Conservation (phyloP, 2,329 filamentous ascomycete species). For the Emergomyces orientalis region DNA sequence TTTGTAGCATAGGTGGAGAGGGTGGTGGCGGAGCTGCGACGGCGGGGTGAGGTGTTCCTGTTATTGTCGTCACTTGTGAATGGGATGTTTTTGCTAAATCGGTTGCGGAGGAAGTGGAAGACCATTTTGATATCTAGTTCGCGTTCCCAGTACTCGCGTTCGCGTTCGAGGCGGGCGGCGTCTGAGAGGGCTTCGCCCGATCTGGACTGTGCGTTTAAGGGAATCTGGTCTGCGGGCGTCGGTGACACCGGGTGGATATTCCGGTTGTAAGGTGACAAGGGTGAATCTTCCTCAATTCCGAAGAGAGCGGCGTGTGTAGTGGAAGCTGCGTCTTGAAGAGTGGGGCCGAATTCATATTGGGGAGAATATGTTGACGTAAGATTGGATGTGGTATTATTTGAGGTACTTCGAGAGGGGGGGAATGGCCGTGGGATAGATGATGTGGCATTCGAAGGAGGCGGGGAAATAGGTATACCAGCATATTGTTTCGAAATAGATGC, state of each 20-base stretch:
- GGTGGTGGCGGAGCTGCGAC: constrained; percentile 24
- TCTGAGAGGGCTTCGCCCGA: constrained; percentile 29
- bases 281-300: constrained; percentile 57
- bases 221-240: constrained; percentile 3
- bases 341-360: constrained; percentile 46
- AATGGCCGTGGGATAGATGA: constrained; percentile 9
- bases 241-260: constrained; percentile 5
- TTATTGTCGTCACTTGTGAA: constrained; percentile 32
- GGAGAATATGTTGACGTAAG: constrained; percentile 29
- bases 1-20: constrained; percentile 43
- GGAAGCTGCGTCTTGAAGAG: constrained; percentile 32
- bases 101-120: constrained; percentile 73
- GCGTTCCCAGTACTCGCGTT: constrained; percentile 80
- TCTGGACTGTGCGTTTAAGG: constrained; percentile 15
- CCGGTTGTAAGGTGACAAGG: constrained; percentile 15
- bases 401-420: constrained; percentile 14
- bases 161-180: constrained; percentile 40
- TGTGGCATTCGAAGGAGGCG: not conserved
- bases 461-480: constrained; percentile 59
- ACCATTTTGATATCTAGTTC: constrained; percentile 86
- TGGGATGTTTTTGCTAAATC: constrained; percentile 50
- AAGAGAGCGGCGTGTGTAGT: constrained; percentile 50
- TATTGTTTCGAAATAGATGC: constrained; percentile 58
- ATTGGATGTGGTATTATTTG: constrained; percentile 18
- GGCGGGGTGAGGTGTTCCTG: constrained; percentile 20